Percentiles rank a stretch among this genome's conserved stretches.
These are phyloP conservation scores for Cercis canadensis DNA, from an alignment of 306 rosid species.

Conservation along the genomic window DNA sequence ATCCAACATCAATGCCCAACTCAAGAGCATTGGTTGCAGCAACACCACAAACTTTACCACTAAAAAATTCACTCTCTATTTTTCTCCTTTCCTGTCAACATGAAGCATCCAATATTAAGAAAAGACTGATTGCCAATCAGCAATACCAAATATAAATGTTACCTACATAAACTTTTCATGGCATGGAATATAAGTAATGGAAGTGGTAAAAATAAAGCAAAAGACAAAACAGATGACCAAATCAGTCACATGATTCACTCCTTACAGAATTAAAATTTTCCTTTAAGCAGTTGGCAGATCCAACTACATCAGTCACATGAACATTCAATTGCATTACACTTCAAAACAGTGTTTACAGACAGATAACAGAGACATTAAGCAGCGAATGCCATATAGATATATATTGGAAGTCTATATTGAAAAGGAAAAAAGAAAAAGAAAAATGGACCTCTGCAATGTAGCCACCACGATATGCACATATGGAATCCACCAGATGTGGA, in stretches of 20 bases:
- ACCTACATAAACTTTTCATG: background rate
- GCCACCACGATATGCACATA: slow-evolving; percentile 91
- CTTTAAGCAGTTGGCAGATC: background rate
- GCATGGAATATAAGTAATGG: background rate
- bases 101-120: slow-evolving; percentile 19
- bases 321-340: no score
- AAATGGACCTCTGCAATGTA: slow-evolving; percentile 75
- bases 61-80: slow-evolving; percentile 84
- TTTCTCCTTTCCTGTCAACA: slow-evolving; percentile 80
- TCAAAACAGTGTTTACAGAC: background rate
- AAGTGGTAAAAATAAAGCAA: background rate
- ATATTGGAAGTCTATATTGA: background rate
- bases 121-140: no score
- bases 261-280: slow-evolving; percentile 1
- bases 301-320: background rate
- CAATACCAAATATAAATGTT: background rate
- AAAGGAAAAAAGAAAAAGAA: background rate
- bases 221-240: background rate
- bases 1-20: slow-evolving; percentile 97
- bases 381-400: no score
- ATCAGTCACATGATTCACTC: slow-evolving; percentile 15
- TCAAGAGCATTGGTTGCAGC: slow-evolving; percentile 99
- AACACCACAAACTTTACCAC: slow-evolving; percentile 86
- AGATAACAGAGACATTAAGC: background rate
- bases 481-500: slow-evolving; percentile 66